Percentiles rank a stretch among this genome's conserved stretches.
phyloP scores from a whole-genome alignment of 2,329 filamentous ascomycete genomes.

The Paracoccidioides brasiliensis region DNA sequence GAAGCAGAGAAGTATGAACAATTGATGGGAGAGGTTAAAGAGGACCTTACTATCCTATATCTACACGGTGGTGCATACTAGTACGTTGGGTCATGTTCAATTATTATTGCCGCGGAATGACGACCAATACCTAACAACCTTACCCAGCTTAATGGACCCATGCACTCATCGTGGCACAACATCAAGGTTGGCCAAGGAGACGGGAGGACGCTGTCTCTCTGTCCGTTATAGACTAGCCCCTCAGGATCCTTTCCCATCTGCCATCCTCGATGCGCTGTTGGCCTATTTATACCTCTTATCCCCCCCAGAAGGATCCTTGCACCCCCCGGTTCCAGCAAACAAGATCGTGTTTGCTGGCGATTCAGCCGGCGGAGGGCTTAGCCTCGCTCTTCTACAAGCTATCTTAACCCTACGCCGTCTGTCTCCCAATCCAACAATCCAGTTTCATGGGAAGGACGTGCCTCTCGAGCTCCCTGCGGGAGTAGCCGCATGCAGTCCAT shows the following conservation, averaged over 20 bases:
- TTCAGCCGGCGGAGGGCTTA: slow-evolving; percentile 34
- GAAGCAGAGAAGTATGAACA: slow-evolving; percentile 32
- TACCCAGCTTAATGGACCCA: slow-evolving; percentile 30
- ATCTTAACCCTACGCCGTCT: slow-evolving; percentile 29
- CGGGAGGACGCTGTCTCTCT: slow-evolving; percentile 29
- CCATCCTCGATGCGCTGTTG: slow-evolving; percentile 34
- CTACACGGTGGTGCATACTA: slow-evolving; percentile 37
- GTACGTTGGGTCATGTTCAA: slow-evolving; percentile 17
- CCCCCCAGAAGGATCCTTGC: slow-evolving; percentile 30
- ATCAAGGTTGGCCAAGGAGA: slow-evolving; percentile 26
- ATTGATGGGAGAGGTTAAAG: slow-evolving; percentile 27
- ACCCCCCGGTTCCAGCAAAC: slow-evolving; percentile 29
- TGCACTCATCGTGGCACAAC: slow-evolving; percentile 28
- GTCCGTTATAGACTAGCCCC: slow-evolving; percentile 37
- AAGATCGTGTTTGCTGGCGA: slow-evolving; percentile 36
- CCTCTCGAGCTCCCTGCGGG: slow-evolving; percentile 30
- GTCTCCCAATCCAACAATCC: slow-evolving; percentile 17
- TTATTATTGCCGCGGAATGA: background rate
- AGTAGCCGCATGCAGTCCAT: slow-evolving; percentile 28
- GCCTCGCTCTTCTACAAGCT: slow-evolving; percentile 29
- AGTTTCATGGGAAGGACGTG: slow-evolving; percentile 29
- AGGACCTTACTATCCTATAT: slow-evolving; percentile 33
- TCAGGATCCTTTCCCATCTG: slow-evolving; percentile 35
- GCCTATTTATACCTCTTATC: slow-evolving; percentile 36
- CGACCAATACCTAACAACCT: background rate